Evolutionary conservation across 306 rosid species (phyloP).

Genomic region (Quercus ilex): DNA sequence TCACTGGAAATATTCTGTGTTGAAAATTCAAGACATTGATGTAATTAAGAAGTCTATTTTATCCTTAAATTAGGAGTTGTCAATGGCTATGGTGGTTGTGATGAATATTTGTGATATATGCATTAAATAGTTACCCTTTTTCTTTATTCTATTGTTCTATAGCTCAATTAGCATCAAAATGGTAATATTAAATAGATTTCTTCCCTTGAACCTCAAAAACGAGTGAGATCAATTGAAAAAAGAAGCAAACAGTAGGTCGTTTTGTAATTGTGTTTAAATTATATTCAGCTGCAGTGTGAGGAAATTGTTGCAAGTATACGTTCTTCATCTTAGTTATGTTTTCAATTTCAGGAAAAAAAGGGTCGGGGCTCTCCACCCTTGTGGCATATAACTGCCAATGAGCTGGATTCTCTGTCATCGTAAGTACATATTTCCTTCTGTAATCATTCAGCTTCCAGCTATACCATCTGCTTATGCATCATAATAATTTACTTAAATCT

Average conservation of each 20-base stretch:
- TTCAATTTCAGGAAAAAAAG: conserved; percentile 72
- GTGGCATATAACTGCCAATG: conserved; percentile 65
- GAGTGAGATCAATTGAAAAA: background rate
- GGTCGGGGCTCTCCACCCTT: conserved; percentile 69
- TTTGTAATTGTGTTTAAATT: background rate
- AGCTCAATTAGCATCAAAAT: background rate
- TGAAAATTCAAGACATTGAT: background rate
- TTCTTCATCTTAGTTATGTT: conserved; percentile 3
- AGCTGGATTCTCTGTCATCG: conserved; percentile 80
- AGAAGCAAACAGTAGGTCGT: background rate
- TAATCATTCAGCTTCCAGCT: background rate
- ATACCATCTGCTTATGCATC: background rate
- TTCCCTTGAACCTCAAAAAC: background rate
- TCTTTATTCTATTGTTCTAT: background rate
- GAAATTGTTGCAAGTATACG: background rate
- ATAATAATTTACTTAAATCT: background rate
- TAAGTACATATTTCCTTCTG: conserved; percentile 36
- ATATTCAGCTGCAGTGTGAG: background rate
- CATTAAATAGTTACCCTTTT: background rate
- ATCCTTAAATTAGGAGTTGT: background rate
- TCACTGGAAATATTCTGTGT: background rate
- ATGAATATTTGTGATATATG: background rate
- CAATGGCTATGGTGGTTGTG: background rate
- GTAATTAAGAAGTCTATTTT: background rate
- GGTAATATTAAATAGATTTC: conserved; percentile 1